A percentile compares a stretch with the other conserved stretches of the same genome.
Evolutionary conservation across 2,329 filamentous ascomycete genomes (phyloP).

Genomic region (Cryphonectria carpinicola): DNA sequence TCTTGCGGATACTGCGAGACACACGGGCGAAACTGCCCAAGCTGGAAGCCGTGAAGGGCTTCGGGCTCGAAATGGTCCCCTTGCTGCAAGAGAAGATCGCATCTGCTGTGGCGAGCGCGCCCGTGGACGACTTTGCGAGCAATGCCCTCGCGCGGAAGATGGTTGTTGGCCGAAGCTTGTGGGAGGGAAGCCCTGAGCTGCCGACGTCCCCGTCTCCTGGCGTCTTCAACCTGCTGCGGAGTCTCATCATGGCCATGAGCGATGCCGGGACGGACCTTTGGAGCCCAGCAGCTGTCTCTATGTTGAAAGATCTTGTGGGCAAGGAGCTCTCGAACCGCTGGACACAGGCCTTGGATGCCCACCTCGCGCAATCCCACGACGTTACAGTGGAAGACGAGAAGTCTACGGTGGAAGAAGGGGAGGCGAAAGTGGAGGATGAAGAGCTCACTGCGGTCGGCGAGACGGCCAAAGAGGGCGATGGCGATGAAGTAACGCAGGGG

Average conservation of each 20-base stretch:
- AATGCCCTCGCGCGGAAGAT: conserved; percentile 47
- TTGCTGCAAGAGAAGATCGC: conserved; percentile 67
- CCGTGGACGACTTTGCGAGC: conserved; percentile 53
- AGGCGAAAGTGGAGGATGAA: background rate
- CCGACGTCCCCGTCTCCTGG: conserved; percentile 79
- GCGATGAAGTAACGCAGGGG: conserved; percentile 19
- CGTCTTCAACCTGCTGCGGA: conserved; percentile 72
- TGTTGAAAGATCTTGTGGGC: conserved; percentile 63
- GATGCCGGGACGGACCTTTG: conserved; percentile 77
- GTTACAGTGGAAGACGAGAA: conserved; percentile 29
- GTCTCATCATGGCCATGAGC: conserved; percentile 69
- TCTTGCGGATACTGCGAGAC: conserved; percentile 75
- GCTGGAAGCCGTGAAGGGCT: conserved; percentile 51
- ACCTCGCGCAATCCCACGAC: conserved; percentile 29
- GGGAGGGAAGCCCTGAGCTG: conserved; percentile 77
- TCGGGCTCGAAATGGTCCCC: conserved; percentile 65
- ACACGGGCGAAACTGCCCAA: conserved; percentile 69
- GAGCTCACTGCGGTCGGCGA: conserved; percentile 4
- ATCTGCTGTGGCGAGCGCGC: conserved; percentile 51
- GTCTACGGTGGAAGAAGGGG: conserved; percentile 16
- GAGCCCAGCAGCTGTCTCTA: conserved; percentile 68
- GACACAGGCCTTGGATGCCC: conserved; percentile 46
- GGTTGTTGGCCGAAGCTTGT: conserved; percentile 69
- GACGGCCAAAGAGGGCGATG: conserved; percentile 23
- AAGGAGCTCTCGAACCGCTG: conserved; percentile 55